Base-by-base conservation (phyloP, 371 early-diverging fungal species). In the Zychaea mexicana region DNA sequence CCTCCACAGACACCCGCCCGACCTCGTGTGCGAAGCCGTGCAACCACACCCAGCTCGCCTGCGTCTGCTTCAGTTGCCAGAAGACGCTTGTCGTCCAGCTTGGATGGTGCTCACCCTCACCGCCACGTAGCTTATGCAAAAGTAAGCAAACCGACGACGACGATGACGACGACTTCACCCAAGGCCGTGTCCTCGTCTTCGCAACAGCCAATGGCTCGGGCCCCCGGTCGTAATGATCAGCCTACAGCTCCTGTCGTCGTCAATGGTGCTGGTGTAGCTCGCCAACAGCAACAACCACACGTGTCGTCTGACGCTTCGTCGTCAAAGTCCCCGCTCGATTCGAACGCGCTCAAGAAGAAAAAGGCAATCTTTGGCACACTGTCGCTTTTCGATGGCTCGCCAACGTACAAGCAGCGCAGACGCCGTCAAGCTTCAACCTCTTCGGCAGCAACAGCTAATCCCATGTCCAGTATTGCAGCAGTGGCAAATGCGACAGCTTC, bases 391-490 rank as follows among this genome's bases (percentile, higher is more conserved):
- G 91, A 88, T 45, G 89, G 89, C 2, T 85, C 89, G 3, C 89
- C 89, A 8, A 86, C 85, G 1, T 89, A 89, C 74, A 91, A 91
- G 65, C 88, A 88, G 65, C 78, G 91, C 31, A 74, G 89, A 52
- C 78, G 95, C 72, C 81, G 88, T 26, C 84, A 86, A 7, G 76
- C 82, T 28, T 85, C 86, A 13, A 76, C 79, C 12, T 72, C 71
- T 27, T 70, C 65, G 10, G 65, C 68, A 6, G 67, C 56, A 67
- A 13, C 36, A 46, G 31, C 55, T 55, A 26, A n/a, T n/a, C n/a
- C n/a, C n/a, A 52, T 62, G 45, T 7, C 39, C 22, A 30, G 45
- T 39, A n/a, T n/a, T n/a, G n/a, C n/a, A n/a, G n/a, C n/a, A n/a
- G n/a, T n/a, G n/a, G n/a, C n/a, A n/a, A n/a, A n/a, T n/a, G n/a